Evolutionary conservation across 2,329 filamentous ascomycete genomes (phyloP).

Genomic region (Lomentospora prolificans): DNA sequence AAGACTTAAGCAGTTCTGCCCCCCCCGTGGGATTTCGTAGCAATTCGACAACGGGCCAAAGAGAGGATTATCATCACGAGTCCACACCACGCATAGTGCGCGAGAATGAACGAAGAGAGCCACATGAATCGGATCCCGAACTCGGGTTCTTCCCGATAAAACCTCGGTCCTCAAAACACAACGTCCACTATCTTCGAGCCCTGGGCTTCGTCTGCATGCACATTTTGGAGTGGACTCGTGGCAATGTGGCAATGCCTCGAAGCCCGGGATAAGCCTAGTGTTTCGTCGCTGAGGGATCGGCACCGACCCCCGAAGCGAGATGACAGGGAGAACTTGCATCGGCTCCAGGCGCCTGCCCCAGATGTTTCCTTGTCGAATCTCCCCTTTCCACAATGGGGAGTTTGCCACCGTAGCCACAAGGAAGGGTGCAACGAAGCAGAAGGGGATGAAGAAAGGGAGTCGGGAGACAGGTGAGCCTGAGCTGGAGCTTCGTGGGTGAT

Average conservation of each 20-base stretch:
- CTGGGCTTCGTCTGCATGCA: too few relatives aligned
- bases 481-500: not conserved
- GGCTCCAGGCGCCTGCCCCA: not conserved
- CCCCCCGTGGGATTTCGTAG: too few relatives aligned
- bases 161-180: too few relatives aligned
- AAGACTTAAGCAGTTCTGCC: too few relatives aligned
- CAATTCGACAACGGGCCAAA: too few relatives aligned
- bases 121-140: too few relatives aligned
- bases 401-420: not conserved
- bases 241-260: not conserved
- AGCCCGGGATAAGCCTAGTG: not conserved
- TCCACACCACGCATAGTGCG: too few relatives aligned
- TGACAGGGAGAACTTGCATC: not conserved
- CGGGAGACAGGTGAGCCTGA: not conserved
- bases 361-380: not conserved
- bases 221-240: too few relatives aligned
- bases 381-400: not conserved
- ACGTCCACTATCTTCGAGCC: too few relatives aligned
- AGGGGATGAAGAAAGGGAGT: not conserved
- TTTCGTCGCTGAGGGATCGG: not conserved
- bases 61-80: too few relatives aligned
- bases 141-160: too few relatives aligned
- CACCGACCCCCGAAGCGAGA: not conserved
- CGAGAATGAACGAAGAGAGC: too few relatives aligned
- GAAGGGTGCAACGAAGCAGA: not conserved